Evolutionary conservation across 1,139 yeast species (phyloP), one percentile per base, ranked within the genome.

Genomic region (Kurtzmaniella quercitrusa): DNA sequence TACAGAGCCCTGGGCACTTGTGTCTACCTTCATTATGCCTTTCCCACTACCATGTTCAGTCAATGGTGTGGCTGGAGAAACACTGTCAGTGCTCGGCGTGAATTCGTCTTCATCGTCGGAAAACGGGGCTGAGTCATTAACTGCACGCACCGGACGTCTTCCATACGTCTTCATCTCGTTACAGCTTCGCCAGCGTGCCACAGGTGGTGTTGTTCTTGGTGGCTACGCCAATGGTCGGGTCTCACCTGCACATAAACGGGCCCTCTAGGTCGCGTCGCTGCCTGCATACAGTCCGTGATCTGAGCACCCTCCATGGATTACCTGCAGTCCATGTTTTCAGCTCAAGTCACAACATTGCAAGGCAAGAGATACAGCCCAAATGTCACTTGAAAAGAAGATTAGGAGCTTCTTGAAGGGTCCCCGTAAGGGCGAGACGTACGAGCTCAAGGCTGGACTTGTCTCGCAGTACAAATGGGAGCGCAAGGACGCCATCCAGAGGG

Each of bases 401-500:
- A 56, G 74, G 46, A 67, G 57, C 53, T 72, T 71, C 57, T 59
- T 73, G 47, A 69, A 68, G 47, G 78, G 77, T 15, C 77, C 78
- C 29, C 60, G 66, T 43, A 70, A 69, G 63, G 89, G 90, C 42
- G 98, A 93, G 64, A 82, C 96, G 24, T 88, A 79, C 56, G 98
- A 93, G 65, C 77, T 93, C 58, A 81, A 90, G 54, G 81, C 81
- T 38, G 98, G 98, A 1, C 75, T 94, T 46, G 98, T 93, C 4
- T 89, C 97, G 12, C 98, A 89, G 64, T 94, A 89, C 65, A 95
- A 96, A 37, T 84, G 81, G 54, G 97, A 94, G 54, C 73, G 96
- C 48, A 94, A 93, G 62, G 98, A 94, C 63, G 96, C 98, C 23
- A 94, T 94, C 53, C 96, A 91, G 65, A 75, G 96, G 46, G 96